These are phyloP conservation scores for Mycena vulgaris DNA, from an alignment of 768 basidiomycete species.

Conservation along the genomic window DNA sequence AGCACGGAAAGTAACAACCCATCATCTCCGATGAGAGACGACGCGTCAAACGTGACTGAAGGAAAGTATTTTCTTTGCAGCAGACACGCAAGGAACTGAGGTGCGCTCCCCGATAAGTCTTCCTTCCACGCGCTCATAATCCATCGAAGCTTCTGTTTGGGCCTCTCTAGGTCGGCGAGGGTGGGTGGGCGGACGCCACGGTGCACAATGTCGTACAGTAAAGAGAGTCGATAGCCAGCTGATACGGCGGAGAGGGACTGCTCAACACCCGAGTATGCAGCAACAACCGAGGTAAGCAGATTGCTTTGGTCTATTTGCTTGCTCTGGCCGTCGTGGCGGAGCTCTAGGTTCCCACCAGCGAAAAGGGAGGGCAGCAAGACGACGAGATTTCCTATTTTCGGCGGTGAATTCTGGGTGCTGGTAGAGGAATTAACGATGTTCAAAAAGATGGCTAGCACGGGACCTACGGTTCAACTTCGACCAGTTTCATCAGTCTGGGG, in stretches of 20 bases:
- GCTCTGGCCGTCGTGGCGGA: constrained; percentile 8
- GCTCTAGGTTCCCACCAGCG: background rate
- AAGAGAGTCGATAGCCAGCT: constrained; percentile 10
- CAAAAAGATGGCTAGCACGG: background rate
- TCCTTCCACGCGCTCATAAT: constrained; percentile 11
- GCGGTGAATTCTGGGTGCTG: background rate
- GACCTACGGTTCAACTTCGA: background rate
- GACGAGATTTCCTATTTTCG: background rate
- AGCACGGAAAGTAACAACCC: background rate
- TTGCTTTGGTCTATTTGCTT: background rate
- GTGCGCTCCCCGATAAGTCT: background rate
- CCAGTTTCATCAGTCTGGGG: background rate
- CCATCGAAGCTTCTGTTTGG: background rate
- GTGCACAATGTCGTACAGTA: constrained; percentile 23
- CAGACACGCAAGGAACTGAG: constrained; percentile 12
- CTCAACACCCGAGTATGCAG: constrained; percentile 20
- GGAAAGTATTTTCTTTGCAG: background rate
- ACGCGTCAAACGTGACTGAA: background rate
- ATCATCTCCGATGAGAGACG: background rate
- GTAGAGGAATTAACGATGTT: background rate
- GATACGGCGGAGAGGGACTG: background rate
- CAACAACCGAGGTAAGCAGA: constrained; percentile 5
- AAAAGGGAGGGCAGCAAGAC: constrained; percentile 22
- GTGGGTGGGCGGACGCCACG: background rate
- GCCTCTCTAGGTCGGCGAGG: constrained; percentile 8